These are phyloP conservation scores for Kazachstania bromeliacearum DNA, from an alignment of 805 yeast genomes.

Conservation along the genomic window DNA sequence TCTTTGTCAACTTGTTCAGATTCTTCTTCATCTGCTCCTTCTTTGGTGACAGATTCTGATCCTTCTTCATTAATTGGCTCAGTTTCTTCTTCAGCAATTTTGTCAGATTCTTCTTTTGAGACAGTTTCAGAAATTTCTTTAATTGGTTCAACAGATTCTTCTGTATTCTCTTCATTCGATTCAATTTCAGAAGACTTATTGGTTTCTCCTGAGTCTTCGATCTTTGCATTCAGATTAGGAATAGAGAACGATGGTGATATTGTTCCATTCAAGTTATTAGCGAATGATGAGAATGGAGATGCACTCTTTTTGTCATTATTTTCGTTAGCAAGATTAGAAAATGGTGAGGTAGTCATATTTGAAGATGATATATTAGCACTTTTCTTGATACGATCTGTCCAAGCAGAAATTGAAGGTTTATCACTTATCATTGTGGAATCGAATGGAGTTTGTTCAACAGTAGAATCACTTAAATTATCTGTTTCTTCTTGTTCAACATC, in stretches of 20 bases:
- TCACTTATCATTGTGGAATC: neutral
- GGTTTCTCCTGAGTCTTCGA: neutral
- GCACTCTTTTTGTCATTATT: constrained; percentile 1
- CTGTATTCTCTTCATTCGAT: neutral
- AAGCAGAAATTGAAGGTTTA: constrained; percentile 11
- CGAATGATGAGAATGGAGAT: constrained; percentile 23
- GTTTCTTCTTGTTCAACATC: neutral
- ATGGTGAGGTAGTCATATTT: constrained; percentile 5
- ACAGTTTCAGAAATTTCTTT: neutral
- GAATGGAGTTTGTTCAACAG: constrained; percentile 18
- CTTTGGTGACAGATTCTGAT: constrained; percentile 1
- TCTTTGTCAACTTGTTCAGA: neutral
- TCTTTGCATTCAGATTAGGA: neutral
- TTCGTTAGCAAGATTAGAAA: neutral
- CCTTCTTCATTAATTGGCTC: neutral
- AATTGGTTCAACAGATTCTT: neutral
- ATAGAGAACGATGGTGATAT: constrained; percentile 6
- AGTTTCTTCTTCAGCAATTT: neutral
- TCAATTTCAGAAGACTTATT: neutral
- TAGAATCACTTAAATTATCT: constrained; percentile 14
- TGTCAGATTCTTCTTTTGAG: neutral
- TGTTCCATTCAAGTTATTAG: constrained; percentile 14
- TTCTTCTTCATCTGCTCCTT: neutral
- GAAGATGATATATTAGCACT: constrained; percentile 17
- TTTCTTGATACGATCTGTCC: constrained; percentile 23